These are phyloP conservation scores for Isoetes taiwanensis DNA, from an alignment of 75 land plant genomes.

Conservation along the genomic window DNA sequence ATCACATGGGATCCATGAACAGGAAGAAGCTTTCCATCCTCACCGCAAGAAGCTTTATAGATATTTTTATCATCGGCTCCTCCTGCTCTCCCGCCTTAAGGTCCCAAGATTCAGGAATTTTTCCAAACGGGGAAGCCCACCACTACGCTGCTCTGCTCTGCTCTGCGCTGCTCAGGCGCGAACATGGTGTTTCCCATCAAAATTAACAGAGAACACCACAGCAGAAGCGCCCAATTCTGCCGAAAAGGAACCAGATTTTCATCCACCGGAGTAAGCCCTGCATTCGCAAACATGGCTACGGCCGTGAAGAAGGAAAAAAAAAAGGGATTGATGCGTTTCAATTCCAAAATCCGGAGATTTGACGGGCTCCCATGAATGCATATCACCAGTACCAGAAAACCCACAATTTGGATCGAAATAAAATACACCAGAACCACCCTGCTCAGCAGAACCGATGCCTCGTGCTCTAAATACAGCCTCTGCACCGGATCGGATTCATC, in stretches of 20 bases:
- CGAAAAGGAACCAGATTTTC: neutral
- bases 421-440: neutral
- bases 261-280: neutral
- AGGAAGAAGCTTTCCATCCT: no score
- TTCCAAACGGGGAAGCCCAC: no score
- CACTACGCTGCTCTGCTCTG: no score
- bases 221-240: neutral
- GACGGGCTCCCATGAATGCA: neutral
- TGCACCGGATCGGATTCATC: no score
- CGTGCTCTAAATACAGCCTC: neutral
- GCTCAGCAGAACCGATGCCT: neutral
- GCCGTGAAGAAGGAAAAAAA: neutral
- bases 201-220: neutral
- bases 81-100: no score
- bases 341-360: neutral
- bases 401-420: neutral
- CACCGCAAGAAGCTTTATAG: no score
- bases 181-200: neutral
- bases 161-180: no score
- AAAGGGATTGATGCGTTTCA: neutral
- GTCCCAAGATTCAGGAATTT: no score
- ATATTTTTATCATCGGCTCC: no score
- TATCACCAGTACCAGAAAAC: neutral
- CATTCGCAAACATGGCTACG: neutral
- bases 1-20: no score